These are phyloP conservation scores for Fusarium coicis DNA, from an alignment of 2,329 filamentous ascomycete species.

Conservation along the genomic window DNA sequence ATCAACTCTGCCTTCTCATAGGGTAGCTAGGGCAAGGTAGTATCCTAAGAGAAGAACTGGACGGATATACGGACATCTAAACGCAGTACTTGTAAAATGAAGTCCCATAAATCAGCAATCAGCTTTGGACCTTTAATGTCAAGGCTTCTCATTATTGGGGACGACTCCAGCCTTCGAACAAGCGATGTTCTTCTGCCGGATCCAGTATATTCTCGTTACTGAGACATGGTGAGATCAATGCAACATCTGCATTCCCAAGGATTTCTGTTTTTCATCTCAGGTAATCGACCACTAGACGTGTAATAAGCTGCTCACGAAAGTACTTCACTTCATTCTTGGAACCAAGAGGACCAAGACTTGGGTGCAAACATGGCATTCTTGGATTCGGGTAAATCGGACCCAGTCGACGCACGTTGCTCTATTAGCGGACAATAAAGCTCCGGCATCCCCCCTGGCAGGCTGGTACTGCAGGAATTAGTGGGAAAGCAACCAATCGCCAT, in stretches of 20 bases:
- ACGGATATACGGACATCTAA: not conserved
- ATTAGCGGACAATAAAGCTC: constrained; percentile 34
- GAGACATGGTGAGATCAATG: not conserved
- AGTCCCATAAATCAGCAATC: not conserved
- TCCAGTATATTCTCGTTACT: not conserved
- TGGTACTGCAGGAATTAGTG: constrained; percentile 13
- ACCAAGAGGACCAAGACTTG: not conserved
- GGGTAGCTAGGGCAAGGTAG: not conserved
- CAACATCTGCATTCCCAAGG: not conserved
- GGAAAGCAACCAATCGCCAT: constrained; percentile 14
- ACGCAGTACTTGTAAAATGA: not conserved
- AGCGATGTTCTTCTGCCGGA: not conserved
- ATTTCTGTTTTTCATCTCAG: too few relatives aligned
- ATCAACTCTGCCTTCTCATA: not conserved
- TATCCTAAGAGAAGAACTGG: not conserved
- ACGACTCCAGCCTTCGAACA: not conserved
- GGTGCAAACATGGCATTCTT: constrained; percentile 20
- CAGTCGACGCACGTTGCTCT: constrained; percentile 14
- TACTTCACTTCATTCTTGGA: not conserved
- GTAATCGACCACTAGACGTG: not conserved
- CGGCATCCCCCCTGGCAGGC: not conserved
- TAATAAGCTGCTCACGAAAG: not conserved
- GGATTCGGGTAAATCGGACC: constrained; percentile 24
- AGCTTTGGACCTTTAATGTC: not conserved
- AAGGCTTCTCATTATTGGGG: not conserved